Conservation (phyloP, 768 basidiomycete species). For the Auriscalpium orientale region DNA sequence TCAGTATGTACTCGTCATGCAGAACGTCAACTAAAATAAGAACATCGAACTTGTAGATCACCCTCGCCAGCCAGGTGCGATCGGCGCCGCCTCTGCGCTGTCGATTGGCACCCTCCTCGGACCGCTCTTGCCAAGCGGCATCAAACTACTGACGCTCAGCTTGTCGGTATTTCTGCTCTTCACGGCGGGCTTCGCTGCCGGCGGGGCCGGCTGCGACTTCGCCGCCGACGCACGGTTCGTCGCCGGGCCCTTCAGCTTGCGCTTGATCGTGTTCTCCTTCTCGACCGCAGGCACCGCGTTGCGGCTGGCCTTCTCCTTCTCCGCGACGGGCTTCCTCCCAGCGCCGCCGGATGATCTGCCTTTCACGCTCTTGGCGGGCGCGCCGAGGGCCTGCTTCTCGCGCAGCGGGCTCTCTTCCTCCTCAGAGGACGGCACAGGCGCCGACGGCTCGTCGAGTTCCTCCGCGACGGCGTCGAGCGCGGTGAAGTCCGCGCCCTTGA, state of each 20-base stretch:
- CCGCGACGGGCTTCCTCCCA: not conserved
- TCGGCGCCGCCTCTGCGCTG: constrained; percentile 53
- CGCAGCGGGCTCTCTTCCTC: constrained; percentile 45
- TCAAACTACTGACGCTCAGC: constrained; percentile 6
- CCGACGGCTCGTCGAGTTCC: constrained; percentile 4
- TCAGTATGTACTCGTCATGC: not conserved
- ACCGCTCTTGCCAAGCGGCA: constrained; percentile 36
- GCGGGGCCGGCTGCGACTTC: not conserved
- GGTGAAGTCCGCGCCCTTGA: constrained; percentile 5
- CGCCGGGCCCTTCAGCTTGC: constrained; percentile 8
- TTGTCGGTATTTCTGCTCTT: not conserved
- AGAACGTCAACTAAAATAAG: not conserved
- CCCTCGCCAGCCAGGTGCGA: constrained; percentile 41
- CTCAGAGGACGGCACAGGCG: not conserved
- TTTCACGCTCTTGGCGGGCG: not conserved
- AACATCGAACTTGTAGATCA: constrained; percentile 17
- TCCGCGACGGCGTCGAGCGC: constrained; percentile 17
- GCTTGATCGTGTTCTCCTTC: constrained; percentile 16
- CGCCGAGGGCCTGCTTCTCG: constrained; percentile 29
- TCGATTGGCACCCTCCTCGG: constrained; percentile 62
- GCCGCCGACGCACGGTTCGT: not conserved
- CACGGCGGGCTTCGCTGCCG: not conserved
- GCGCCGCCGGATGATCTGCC: not conserved
- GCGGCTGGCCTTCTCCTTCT: not conserved
- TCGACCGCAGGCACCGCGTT: constrained; percentile 1